Conservation (phyloP, 1,284 basidiomycete genomes). For the Ceratobasidium sp. region DNA sequence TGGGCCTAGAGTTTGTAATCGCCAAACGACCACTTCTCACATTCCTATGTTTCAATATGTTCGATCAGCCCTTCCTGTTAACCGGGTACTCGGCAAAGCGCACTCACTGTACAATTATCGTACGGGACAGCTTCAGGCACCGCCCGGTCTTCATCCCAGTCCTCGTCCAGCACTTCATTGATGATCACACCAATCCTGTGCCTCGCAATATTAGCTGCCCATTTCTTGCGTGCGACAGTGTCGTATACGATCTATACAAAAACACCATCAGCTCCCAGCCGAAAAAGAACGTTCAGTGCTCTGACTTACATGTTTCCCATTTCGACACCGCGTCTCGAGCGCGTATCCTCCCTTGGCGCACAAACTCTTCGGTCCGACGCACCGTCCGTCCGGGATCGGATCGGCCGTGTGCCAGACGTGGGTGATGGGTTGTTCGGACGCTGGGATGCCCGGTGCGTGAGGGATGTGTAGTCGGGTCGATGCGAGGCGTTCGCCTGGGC, state of each 20-base stretch:
- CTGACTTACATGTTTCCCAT: constrained; percentile 71
- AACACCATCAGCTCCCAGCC: neutral
- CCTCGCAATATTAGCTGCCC: constrained; percentile 81
- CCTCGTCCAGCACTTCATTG: constrained; percentile 75
- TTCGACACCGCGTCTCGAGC: constrained; percentile 84
- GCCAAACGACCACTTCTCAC: constrained; percentile 62
- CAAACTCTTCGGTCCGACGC: constrained; percentile 79
- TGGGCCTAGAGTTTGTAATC: constrained; percentile 53
- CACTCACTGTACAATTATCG: constrained; percentile 57
- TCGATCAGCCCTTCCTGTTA: neutral
- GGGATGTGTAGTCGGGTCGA: constrained; percentile 79
- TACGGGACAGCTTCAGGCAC: constrained; percentile 54
- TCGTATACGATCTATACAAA: constrained; percentile 77
- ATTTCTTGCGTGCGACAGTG: constrained; percentile 84
- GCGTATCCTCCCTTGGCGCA: constrained; percentile 83
- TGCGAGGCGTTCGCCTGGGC: constrained; percentile 89
- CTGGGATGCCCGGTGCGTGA: constrained; percentile 38
- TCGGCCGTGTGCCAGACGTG: constrained; percentile 91
- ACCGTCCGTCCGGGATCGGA: constrained; percentile 83
- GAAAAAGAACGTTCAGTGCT: neutral
- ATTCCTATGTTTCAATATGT: constrained; percentile 53
- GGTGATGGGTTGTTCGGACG: constrained; percentile 69
- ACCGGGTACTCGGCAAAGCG: too few species aligned
- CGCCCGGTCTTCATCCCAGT: constrained; percentile 70
- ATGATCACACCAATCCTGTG: constrained; percentile 85